These are phyloP conservation scores for Pseudoscleropodium purum DNA, from an alignment of 225 moss, liverwort and hornwort species.

Conservation along the genomic window DNA sequence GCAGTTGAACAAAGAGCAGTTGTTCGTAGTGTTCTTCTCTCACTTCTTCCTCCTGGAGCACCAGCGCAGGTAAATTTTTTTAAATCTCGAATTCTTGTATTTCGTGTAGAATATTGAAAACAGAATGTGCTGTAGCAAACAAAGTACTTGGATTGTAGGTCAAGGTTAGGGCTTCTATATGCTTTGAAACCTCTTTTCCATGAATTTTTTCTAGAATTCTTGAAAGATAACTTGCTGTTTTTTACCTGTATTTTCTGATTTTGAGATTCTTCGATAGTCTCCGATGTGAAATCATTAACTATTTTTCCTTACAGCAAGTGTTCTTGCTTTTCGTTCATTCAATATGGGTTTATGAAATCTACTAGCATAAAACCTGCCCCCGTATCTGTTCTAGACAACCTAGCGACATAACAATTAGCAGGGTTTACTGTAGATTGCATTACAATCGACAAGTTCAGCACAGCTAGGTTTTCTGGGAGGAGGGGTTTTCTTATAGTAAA, in stretches of 20 bases:
- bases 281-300: not conserved
- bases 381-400: not conserved
- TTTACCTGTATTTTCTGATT: too few relatives aligned
- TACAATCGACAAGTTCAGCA: too few relatives aligned
- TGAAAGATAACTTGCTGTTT: not conserved
- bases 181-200: not conserved
- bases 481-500: not conserved
- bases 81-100: not conserved
- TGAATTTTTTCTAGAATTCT: not conserved
- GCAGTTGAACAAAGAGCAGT: constrained; percentile 75
- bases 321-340: not conserved
- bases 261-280: not conserved
- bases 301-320: not conserved
- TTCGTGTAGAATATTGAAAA: not conserved
- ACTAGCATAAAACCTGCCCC: too few relatives aligned
- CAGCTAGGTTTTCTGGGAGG: not conserved
- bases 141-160: not conserved
- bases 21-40: constrained; percentile 82
- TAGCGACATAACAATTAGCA: not conserved
- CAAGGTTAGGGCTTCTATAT: not conserved
- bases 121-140: not conserved
- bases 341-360: not conserved
- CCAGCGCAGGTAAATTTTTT: constrained; percentile 48
- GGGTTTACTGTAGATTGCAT: not conserved
- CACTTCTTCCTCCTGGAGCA: constrained; percentile 87